Percentiles rank a stretch among this genome's conserved stretches.
Evolutionary conservation across 331 rosid species (phyloP).

Genomic region (Malus hybrid): DNA sequence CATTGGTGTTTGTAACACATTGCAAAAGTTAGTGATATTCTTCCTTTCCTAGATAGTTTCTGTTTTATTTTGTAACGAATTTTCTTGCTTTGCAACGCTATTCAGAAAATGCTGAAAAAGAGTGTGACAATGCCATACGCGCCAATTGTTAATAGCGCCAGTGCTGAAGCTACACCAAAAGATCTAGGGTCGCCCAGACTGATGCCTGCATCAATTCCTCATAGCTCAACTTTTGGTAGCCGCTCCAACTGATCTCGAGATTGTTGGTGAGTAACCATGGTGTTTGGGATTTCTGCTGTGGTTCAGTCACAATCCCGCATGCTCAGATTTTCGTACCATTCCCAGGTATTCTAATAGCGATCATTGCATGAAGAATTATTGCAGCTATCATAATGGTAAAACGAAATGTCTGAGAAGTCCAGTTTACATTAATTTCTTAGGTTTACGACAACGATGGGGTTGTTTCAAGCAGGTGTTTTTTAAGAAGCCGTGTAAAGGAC

Average conservation of each 20-base stretch:
- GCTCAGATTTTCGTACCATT: background rate
- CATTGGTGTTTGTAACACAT: background rate
- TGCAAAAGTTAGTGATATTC: background rate
- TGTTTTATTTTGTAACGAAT: background rate
- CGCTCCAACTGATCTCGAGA: conserved; percentile 21
- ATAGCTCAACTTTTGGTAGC: conserved; percentile 72
- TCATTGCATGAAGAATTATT: background rate
- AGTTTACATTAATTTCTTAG: background rate
- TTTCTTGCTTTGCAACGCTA: conserved; percentile 1
- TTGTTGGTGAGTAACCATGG: background rate
- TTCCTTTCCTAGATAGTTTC: background rate
- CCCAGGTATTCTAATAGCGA: background rate
- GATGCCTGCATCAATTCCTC: conserved; percentile 46
- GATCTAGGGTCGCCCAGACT: conserved; percentile 52
- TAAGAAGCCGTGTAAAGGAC: background rate
- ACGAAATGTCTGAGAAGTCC: background rate
- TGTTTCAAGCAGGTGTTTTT: background rate
- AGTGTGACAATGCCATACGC: conserved; percentile 73
- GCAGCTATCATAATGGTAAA: background rate
- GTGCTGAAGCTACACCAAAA: conserved; percentile 36
- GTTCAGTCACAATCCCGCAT: background rate
- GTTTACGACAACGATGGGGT: background rate
- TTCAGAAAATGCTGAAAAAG: conserved; percentile 46
- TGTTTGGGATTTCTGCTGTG: background rate
- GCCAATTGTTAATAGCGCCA: conserved; percentile 44